A percentile compares a stretch with the other conserved stretches of the same genome.
Conservation (phyloP, 2,329 filamentous ascomycete species). For the Monosporascus sp. region DNA sequence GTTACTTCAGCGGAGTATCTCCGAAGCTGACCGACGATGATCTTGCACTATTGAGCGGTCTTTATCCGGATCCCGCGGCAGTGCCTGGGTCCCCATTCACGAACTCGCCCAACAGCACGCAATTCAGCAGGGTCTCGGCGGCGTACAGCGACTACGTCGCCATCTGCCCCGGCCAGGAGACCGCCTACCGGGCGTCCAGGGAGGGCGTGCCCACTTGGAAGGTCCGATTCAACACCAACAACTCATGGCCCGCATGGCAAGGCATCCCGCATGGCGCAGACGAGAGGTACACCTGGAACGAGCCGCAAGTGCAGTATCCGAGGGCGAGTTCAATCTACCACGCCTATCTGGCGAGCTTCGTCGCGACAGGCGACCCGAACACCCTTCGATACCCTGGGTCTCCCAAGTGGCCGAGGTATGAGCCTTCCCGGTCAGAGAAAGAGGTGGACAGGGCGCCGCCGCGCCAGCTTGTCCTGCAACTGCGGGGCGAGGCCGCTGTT, state of each 20-base stretch:
- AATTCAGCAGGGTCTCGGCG: conserved; percentile 38
- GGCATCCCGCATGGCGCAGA: conserved; percentile 34
- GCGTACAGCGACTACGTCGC: conserved; percentile 41
- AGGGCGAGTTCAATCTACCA: conserved; percentile 32
- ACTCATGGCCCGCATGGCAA: conserved; percentile 26
- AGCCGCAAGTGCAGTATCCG: conserved; percentile 27
- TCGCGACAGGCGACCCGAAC: conserved; percentile 30
- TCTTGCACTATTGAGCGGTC: conserved; percentile 17
- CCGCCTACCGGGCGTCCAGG: conserved; percentile 30
- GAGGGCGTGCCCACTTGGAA: conserved; percentile 32
- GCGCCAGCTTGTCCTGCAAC: conserved; percentile 28
- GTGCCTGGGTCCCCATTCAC: conserved; percentile 29
- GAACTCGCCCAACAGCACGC: conserved; percentile 33
- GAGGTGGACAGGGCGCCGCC: conserved; percentile 18
- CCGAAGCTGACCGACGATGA: conserved; percentile 25
- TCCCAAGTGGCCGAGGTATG: conserved; percentile 23
- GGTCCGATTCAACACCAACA: conserved; percentile 32
- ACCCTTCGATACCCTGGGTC: conserved; percentile 8
- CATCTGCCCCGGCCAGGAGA: conserved; percentile 39
- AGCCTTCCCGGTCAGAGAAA: conserved; percentile 11
- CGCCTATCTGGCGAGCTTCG: conserved; percentile 32
- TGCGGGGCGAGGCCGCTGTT: conserved; percentile 20
- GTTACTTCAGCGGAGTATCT: conserved; percentile 30
- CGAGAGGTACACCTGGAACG: conserved; percentile 30
- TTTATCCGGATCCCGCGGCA: conserved; percentile 31